A percentile compares a stretch with the other conserved stretches of the same genome.
phyloP scores from a whole-genome alignment of 129 eudicot species.

The Escallonia herrerae region DNA sequence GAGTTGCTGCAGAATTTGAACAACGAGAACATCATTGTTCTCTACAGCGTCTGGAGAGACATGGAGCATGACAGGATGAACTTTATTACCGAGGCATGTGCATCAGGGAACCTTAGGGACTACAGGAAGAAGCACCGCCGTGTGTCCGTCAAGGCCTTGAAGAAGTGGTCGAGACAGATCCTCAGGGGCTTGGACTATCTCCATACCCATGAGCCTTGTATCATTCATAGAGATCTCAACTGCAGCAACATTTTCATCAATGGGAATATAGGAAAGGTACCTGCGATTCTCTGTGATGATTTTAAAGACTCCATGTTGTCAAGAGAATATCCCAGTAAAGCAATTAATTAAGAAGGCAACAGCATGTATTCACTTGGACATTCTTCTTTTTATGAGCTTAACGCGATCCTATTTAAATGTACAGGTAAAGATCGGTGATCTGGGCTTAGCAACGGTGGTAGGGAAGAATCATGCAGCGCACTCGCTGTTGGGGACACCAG shows the following conservation, averaged over 20 bases:
- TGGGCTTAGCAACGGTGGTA: constrained; percentile 67
- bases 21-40: constrained; percentile 55
- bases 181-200: constrained; percentile 57
- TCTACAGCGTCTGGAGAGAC: constrained; percentile 58
- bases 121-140: constrained; percentile 63
- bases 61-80: constrained; percentile 42
- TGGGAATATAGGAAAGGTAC: constrained; percentile 67
- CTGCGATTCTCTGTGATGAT: neutral
- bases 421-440: constrained; percentile 78
- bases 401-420: neutral
- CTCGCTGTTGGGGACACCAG: constrained; percentile 67
- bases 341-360: no score
- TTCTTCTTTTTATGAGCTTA: no score
- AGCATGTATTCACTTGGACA: no score
- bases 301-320: no score
- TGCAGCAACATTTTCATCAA: constrained; percentile 76
- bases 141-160: constrained; percentile 53
- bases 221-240: constrained; percentile 67
- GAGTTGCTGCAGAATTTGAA: constrained; percentile 41
- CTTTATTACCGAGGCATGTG: constrained; percentile 62
- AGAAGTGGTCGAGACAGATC: constrained; percentile 67
- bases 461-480: constrained; percentile 74
- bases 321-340: no score
- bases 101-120: constrained; percentile 63
- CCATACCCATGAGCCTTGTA: constrained; percentile 69